These are phyloP conservation scores for Boletus edulis DNA, from an alignment of 768 basidiomycete genomes.

Conservation along the genomic window DNA sequence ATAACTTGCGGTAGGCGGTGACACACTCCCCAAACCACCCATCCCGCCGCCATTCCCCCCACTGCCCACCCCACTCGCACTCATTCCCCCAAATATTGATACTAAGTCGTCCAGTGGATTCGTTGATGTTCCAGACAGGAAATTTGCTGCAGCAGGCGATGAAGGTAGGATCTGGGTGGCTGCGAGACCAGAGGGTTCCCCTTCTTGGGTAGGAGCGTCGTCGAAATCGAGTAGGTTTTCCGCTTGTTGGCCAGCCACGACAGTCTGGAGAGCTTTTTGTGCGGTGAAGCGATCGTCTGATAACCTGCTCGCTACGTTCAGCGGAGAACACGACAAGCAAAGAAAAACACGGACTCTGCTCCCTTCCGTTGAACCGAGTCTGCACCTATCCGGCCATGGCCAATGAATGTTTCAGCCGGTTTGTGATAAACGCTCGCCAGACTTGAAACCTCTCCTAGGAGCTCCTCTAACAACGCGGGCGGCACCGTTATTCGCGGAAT, in stretches of 20 bases:
- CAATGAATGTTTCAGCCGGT: conserved; percentile 93
- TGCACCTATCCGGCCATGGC: conserved; percentile 83
- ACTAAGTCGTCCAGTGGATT: conserved; percentile 94
- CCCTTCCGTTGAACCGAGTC: conserved; percentile 71
- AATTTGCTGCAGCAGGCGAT: conserved; percentile 70
- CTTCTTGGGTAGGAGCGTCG: conserved; percentile 58
- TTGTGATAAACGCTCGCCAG: conserved; percentile 97
- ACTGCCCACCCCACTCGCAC: conserved; percentile 23
- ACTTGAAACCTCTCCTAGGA: conserved; percentile 84
- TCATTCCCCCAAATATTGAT: conserved; percentile 77
- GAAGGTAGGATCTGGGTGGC: conserved; percentile 72
- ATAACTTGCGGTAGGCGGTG: conserved; percentile 3
- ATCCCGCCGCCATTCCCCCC: conserved; percentile 11
- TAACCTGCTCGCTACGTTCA: conserved; percentile 34
- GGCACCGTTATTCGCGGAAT: conserved; percentile 90
- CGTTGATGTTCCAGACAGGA: conserved; percentile 74
- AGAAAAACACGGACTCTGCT: conserved; percentile 46
- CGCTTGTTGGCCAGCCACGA: conserved; percentile 86
- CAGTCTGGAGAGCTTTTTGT: conserved; percentile 84
- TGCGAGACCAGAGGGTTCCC: conserved; percentile 67
- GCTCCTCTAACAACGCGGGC: conserved; percentile 83
- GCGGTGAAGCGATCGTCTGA: conserved; percentile 71
- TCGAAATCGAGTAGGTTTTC: conserved; percentile 97
- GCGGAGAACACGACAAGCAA: background rate
- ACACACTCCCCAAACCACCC: conserved; percentile 18